phyloP scores from a whole-genome alignment of 495 filamentous ascomycete genomes.

The Penicillium cinerascens region DNA sequence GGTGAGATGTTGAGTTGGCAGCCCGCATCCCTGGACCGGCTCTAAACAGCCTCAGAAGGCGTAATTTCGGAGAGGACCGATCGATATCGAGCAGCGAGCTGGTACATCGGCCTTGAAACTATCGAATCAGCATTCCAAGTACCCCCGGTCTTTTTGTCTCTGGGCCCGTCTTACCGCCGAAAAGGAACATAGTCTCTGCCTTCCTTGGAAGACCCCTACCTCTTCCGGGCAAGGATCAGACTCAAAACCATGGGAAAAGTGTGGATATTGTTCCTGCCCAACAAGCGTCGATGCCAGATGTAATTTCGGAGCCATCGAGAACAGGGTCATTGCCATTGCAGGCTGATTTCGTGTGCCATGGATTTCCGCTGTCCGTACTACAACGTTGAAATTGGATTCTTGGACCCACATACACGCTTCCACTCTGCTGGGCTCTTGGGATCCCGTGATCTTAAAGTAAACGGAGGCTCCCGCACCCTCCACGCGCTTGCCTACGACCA shows the following conservation, averaged over 20 bases:
- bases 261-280: slow-evolving; percentile 26
- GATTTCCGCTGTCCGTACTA: slow-evolving; percentile 8
- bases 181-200: slow-evolving; percentile 1
- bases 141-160: slow-evolving; percentile 27
- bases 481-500: slow-evolving; percentile 28
- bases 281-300: slow-evolving; percentile 19
- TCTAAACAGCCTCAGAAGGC: slow-evolving; percentile 24
- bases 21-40: slow-evolving; percentile 26
- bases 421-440: slow-evolving; percentile 36
- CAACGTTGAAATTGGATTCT: slow-evolving; percentile 48
- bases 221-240: slow-evolving; percentile 30
- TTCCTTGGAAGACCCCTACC: slow-evolving; percentile 25
- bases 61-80: slow-evolving; percentile 22
- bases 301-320: slow-evolving; percentile 2
- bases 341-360: slow-evolving; percentile 10
- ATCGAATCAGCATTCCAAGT: slow-evolving; percentile 30
- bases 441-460: slow-evolving; percentile 45
- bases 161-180: slow-evolving; percentile 29
- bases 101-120: slow-evolving; percentile 15
- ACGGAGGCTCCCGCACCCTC: slow-evolving; percentile 39
- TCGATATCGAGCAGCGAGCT: slow-evolving; percentile 19
- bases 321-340: not conserved
- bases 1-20: slow-evolving; percentile 36
- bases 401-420: slow-evolving; percentile 41
- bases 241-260: slow-evolving; percentile 15